Evolutionary conservation across 176 grass and related monocot genomes (phyloP).

Genomic region (Cocos nucifera): DNA sequence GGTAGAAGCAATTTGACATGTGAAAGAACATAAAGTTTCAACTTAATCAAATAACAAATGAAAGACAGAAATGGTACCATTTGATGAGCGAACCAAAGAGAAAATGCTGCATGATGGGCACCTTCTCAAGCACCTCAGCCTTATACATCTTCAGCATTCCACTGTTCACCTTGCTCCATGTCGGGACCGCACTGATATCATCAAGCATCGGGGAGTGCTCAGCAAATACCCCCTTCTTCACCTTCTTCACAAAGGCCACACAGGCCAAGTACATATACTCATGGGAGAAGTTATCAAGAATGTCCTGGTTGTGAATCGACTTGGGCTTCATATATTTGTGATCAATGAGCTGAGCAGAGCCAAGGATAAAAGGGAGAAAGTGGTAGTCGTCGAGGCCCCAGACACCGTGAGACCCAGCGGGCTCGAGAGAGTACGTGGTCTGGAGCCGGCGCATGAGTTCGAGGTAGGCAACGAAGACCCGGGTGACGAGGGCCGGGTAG

Average conservation of each 20-base stretch:
- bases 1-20: too few species aligned
- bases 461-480: conserved; percentile 52
- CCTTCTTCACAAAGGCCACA: conserved; percentile 71
- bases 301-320: conserved; percentile 88
- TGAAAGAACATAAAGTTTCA: too few species aligned
- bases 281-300: conserved; percentile 74
- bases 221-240: conserved; percentile 84
- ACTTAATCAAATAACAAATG: too few species aligned
- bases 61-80: conserved; percentile 40
- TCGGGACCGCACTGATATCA: conserved; percentile 70
- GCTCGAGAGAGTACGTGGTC: conserved; percentile 73
- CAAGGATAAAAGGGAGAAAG: conserved; percentile 86
- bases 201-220: conserved; percentile 97
- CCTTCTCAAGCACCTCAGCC: conserved; percentile 94
- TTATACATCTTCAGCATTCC: conserved; percentile 98
- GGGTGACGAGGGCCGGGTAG: conserved; percentile 46
- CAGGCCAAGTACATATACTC: conserved; percentile 79
- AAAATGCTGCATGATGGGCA: conserved; percentile 99
- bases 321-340: conserved; percentile 99
- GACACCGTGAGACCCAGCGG: conserved; percentile 81
- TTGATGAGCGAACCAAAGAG: conserved; percentile 94
- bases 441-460: conserved; percentile 75
- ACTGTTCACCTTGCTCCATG: conserved; percentile 91
- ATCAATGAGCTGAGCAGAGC: conserved; percentile 79
- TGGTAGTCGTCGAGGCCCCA: conserved; percentile 86